These are phyloP conservation scores for Auricularia sp. DNA, from an alignment of 768 basidiomycete genomes.

Conservation along the genomic window DNA sequence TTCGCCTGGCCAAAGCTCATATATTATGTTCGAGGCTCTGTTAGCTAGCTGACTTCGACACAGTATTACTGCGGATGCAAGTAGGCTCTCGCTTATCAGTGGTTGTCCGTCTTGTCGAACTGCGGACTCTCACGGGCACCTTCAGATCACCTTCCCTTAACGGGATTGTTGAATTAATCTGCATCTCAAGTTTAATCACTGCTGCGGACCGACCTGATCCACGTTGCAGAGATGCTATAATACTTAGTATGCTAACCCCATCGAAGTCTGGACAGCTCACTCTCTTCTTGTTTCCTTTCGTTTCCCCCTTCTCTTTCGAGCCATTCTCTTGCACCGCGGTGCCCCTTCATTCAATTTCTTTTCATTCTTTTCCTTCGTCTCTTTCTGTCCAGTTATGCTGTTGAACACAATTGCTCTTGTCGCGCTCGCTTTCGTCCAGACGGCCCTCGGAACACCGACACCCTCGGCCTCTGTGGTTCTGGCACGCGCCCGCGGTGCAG, in stretches of 20 bases:
- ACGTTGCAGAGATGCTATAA: too few species aligned
- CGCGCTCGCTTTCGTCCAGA: neutral
- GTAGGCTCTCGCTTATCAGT: too few species aligned
- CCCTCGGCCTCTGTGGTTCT: neutral
- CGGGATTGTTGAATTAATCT: too few species aligned
- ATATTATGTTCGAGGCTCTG: too few species aligned
- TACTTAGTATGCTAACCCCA: neutral
- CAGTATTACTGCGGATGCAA: too few species aligned
- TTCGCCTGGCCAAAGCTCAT: too few species aligned
- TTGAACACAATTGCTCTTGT: neutral
- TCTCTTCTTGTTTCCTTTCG: neutral
- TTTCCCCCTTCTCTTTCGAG: neutral
- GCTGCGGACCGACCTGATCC: too few species aligned
- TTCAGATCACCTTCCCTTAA: too few species aligned
- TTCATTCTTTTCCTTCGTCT: constrained; percentile 4
- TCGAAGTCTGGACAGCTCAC: neutral
- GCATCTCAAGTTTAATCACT: too few species aligned
- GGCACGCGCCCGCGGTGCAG: neutral
- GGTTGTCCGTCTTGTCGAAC: too few species aligned
- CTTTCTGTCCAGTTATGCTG: neutral
- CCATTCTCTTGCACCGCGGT: neutral
- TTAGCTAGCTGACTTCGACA: too few species aligned
- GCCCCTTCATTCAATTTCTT: constrained; percentile 3
- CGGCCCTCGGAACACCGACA: neutral
- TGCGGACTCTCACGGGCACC: too few species aligned